Evolutionary conservation across 805 yeast species (phyloP).

Genomic region (Ogataea siamensis): DNA sequence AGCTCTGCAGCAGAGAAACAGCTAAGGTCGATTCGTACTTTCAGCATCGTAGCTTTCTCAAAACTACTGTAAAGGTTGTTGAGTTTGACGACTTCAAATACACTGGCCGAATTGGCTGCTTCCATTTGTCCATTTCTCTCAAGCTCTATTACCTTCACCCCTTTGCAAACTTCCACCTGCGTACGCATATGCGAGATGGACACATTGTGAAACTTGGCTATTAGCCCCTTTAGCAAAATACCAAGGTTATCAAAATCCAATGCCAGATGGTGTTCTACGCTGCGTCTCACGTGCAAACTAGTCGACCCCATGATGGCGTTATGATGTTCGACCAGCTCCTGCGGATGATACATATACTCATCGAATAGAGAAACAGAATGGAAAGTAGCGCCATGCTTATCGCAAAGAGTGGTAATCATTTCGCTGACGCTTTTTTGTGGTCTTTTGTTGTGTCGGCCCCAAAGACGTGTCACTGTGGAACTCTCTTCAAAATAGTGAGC

Average conservation of each 20-base stretch:
- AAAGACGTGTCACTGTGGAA: neutral
- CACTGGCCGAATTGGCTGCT: neutral
- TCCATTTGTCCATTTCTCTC: conserved; percentile 20
- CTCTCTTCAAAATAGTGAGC: conserved; percentile 1
- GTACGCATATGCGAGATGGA: conserved; percentile 19
- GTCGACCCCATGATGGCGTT: conserved; percentile 11
- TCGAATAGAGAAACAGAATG: conserved; percentile 27
- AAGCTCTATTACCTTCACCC: conserved; percentile 20
- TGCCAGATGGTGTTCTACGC: conserved; percentile 19
- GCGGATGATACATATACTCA: conserved; percentile 26
- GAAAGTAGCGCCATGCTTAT: conserved; percentile 21
- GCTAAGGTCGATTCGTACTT: conserved; percentile 23
- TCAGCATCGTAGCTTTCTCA: conserved; percentile 25
- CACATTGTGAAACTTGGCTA: conserved; percentile 21
- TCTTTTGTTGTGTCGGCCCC: conserved; percentile 1
- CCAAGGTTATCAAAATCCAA: conserved; percentile 25
- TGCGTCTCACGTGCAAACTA: conserved; percentile 1
- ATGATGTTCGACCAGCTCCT: conserved; percentile 22
- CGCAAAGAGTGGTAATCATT: conserved; percentile 17
- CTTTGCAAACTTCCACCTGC: conserved; percentile 15
- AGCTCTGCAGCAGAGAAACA: conserved; percentile 15
- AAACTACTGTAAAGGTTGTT: conserved; percentile 25
- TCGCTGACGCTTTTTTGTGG: conserved; percentile 7
- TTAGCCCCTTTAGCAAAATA: conserved; percentile 7
- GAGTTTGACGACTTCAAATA: conserved; percentile 9